Conservation (phyloP, 176 grass and related monocot genomes). For the Juncus inflexus region DNA sequence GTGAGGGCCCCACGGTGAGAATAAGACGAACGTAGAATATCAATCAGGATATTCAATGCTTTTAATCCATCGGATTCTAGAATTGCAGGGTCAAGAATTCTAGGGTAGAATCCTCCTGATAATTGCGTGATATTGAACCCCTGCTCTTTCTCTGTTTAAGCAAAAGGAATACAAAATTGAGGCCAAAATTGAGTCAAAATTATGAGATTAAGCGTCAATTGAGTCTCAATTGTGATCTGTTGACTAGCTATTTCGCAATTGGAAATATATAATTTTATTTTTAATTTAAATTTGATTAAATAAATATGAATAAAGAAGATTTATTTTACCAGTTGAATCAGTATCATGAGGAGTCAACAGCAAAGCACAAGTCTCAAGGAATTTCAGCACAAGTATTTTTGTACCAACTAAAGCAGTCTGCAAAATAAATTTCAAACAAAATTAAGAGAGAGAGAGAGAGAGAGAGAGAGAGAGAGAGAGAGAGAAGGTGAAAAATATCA, state of each 20-base stretch:
- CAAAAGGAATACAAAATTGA: conserved; percentile 15
- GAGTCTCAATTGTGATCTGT: no score
- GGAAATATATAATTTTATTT: neutral
- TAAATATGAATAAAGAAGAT: conserved; percentile 38
- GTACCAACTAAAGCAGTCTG: conserved; percentile 56
- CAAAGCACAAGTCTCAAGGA: conserved; percentile 72
- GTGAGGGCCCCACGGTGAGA: conserved; percentile 59
- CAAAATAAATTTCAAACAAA: conserved; percentile 37
- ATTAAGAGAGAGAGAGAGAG: conserved; percentile 21
- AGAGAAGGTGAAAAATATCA: neutral
- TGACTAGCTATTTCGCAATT: no score
- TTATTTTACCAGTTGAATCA: conserved; percentile 30
- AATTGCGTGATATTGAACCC: conserved; percentile 59
- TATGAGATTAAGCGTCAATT: neutral
- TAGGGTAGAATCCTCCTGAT: conserved; percentile 42
- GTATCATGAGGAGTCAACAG: conserved; percentile 55
- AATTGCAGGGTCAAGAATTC: conserved; percentile 50
- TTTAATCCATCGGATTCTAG: conserved; percentile 73
- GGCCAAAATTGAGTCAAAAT: conserved; percentile 3
- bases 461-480: conserved; percentile 18
- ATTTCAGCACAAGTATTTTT: conserved; percentile 81
- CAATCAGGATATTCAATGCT: conserved; percentile 58
- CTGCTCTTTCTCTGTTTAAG: conserved; percentile 49
- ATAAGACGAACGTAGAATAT: conserved; percentile 67
- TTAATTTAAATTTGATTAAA: conserved; percentile 26